A percentile compares a stretch with the other conserved stretches of the same genome.
Evolutionary conservation across 495 filamentous ascomycete species (phyloP).

Genomic region (Xylona heveae): DNA sequence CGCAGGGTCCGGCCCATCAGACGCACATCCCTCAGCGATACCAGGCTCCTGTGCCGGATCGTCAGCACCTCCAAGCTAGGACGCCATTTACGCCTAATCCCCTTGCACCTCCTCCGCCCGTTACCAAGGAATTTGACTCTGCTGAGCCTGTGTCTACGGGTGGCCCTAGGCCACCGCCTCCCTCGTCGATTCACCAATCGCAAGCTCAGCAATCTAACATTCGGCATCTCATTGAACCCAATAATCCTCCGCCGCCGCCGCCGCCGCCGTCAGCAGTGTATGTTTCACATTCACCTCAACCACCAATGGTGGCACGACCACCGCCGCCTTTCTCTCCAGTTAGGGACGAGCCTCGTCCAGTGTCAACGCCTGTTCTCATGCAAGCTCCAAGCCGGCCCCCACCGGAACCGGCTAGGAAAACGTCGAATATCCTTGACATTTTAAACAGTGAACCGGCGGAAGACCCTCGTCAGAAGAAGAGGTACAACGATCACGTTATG

Average conservation of each 20-base stretch:
- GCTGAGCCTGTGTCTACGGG: too few species aligned
- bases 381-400: background rate
- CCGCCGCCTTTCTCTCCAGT: background rate
- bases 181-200: background rate
- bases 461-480: constrained; percentile 3
- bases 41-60: background rate
- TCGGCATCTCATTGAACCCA: background rate
- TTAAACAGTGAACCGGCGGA: constrained; percentile 1
- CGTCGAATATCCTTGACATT: background rate
- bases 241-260: background rate
- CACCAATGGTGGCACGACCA: background rate
- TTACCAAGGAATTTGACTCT: too few species aligned
- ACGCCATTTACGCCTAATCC: background rate
- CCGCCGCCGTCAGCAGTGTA: background rate
- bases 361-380: constrained; percentile 1
- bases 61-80: background rate
- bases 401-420: constrained; percentile 1
- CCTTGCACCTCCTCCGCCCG: too few species aligned
- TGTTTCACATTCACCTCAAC: background rate
- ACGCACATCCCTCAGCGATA: background rate
- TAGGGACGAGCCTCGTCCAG: background rate
- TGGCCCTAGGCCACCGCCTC: too few species aligned
- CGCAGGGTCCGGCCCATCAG: constrained; percentile 4
- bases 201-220: constrained; percentile 1
- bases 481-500: background rate